These are phyloP conservation scores for Viridothelium virens DNA, from an alignment of 495 filamentous ascomycete genomes.

Conservation along the genomic window DNA sequence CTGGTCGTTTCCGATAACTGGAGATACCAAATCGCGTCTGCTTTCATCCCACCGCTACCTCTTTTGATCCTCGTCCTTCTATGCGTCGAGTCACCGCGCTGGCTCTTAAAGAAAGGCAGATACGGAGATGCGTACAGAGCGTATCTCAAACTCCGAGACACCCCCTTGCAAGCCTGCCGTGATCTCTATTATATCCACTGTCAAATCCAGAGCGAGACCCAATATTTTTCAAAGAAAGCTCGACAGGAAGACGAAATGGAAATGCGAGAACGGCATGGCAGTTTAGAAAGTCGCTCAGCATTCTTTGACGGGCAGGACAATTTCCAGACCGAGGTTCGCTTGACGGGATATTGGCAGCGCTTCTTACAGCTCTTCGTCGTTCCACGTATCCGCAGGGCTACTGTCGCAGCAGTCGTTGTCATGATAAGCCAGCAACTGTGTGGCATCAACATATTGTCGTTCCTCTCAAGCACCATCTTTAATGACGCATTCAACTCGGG, in stretches of 20 bases:
- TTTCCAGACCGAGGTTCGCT: constrained; percentile 28
- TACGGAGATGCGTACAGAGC: constrained; percentile 24
- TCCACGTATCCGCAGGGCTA: constrained; percentile 59
- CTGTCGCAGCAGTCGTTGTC: constrained; percentile 55
- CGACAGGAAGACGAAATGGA: background rate
- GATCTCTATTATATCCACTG: constrained; percentile 26
- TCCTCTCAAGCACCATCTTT: constrained; percentile 22
- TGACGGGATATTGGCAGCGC: constrained; percentile 43
- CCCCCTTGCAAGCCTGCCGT: constrained; percentile 21
- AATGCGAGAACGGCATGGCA: background rate
- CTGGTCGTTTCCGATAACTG: constrained; percentile 54
- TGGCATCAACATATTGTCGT: constrained; percentile 40
- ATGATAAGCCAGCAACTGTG: constrained; percentile 80
- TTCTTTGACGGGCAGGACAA: constrained; percentile 34
- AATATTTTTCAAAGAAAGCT: background rate
- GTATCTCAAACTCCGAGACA: constrained; percentile 16
- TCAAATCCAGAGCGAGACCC: constrained; percentile 28
- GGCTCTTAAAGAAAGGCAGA: constrained; percentile 25
- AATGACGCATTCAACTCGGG: background rate
- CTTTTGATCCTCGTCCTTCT: constrained; percentile 55
- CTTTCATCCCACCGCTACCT: constrained; percentile 64
- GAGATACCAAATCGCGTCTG: constrained; percentile 57
- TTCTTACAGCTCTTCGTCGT: constrained; percentile 63
- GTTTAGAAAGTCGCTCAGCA: constrained; percentile 37
- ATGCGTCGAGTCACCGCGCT: constrained; percentile 25